phyloP scores from a whole-genome alignment of 768 basidiomycete species.

The Collybiopsis luxurians region DNA sequence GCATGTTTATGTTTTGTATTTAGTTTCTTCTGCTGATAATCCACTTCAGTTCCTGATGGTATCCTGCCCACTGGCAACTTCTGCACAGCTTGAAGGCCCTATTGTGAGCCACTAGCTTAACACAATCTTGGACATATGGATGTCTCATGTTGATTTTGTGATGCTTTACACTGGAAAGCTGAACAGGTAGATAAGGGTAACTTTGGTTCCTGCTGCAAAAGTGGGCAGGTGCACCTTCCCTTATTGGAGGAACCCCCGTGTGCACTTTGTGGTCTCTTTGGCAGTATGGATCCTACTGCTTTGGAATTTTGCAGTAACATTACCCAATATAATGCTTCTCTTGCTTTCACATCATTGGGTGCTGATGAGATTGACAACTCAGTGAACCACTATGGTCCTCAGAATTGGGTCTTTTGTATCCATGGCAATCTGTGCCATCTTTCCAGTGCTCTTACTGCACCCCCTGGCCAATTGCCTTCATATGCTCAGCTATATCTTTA shows the following conservation, averaged over 20 bases:
- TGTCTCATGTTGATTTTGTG: constrained; percentile 11
- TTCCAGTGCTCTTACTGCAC: constrained; percentile 17
- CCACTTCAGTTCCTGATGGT: too few relatives aligned
- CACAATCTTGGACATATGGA: constrained; percentile 19
- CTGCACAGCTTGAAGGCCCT: constrained; percentile 8
- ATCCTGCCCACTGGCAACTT: too few relatives aligned
- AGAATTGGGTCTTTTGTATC: constrained; percentile 19
- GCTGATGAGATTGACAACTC: constrained; percentile 20
- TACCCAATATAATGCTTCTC: constrained; percentile 30
- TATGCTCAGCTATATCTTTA: constrained; percentile 34
- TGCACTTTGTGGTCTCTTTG: constrained; percentile 8
- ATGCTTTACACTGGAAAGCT: constrained; percentile 16
- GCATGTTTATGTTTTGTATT: too few relatives aligned
- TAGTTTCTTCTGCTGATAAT: too few relatives aligned
- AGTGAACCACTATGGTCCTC: constrained; percentile 22
- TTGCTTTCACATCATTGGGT: constrained; percentile 33
- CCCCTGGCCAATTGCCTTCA: constrained; percentile 7
- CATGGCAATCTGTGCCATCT: constrained; percentile 29
- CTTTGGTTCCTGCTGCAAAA: constrained; percentile 28
- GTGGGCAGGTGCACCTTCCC: constrained; percentile 21
- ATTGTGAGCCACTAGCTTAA: constrained; percentile 9
- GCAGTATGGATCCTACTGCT: constrained; percentile 9
- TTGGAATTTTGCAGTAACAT: constrained; percentile 29
- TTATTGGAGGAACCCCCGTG: constrained; percentile 9
- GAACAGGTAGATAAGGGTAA: neutral